phyloP scores from a whole-genome alignment of 164 flowering plant species.

The Litsea cubeba region DNA sequence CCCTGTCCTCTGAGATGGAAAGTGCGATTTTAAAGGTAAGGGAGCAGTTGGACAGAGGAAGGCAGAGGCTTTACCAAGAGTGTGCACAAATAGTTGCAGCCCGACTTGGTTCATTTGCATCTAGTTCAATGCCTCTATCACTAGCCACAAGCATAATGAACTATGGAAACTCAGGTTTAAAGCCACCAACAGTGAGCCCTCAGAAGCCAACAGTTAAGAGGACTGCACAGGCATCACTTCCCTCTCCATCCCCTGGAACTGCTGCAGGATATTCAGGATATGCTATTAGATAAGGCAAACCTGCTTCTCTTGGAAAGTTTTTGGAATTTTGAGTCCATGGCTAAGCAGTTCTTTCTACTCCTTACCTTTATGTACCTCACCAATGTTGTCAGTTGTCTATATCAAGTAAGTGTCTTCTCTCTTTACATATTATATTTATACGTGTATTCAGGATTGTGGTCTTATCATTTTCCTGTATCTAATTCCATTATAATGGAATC shows the following conservation, averaged over 20 bases:
- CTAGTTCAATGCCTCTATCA: slow-evolving; percentile 44
- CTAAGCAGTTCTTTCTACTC: no score
- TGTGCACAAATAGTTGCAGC: slow-evolving; percentile 86
- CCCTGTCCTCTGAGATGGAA: slow-evolving; percentile 75
- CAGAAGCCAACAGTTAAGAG: slow-evolving; percentile 30
- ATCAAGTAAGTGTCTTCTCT: no score
- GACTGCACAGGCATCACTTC: slow-evolving; percentile 31
- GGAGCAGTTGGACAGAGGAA: slow-evolving; percentile 80
- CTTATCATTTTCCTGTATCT: no score
- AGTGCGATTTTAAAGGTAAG: slow-evolving; percentile 48
- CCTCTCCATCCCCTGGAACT: slow-evolving; percentile 23
- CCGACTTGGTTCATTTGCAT: slow-evolving; percentile 69
- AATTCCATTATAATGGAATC: no score
- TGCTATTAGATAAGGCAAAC: no score
- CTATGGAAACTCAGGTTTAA: slow-evolving; percentile 41
- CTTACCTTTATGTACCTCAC: no score
- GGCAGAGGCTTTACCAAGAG: slow-evolving; percentile 79
- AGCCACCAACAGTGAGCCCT: slow-evolving; percentile 15
- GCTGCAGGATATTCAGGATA: slow-evolving; percentile 31
- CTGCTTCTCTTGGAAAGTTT: no score
- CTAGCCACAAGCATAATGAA: slow-evolving; percentile 45
- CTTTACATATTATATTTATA: no score
- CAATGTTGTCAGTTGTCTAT: no score
- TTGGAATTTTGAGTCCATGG: no score
- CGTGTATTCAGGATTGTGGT: no score